Base-by-base conservation (phyloP, 2,329 filamentous ascomycete species). In the Colletotrichum sp. region DNA sequence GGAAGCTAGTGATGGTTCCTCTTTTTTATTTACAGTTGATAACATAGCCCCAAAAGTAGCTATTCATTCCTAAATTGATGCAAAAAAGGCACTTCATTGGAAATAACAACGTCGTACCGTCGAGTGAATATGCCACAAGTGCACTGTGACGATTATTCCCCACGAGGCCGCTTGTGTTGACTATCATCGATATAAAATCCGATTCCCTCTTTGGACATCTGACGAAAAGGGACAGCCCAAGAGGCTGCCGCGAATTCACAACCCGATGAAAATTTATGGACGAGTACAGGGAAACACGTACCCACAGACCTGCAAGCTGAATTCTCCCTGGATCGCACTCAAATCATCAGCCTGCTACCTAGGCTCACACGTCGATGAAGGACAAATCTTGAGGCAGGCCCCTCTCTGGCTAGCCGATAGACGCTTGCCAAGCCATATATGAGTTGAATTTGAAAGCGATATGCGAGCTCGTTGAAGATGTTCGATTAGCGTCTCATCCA, bases 21-120 rank as follows among this genome's bases (percentile, higher is more conserved):
- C 38, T 73, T 63, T 65, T 65, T 78, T 21, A 15, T 76, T 63
- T 70, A n/a, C 34, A 75, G 60, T 74, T 68, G 32, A 18, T 32
- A 24, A 24, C 13, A 66, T 43, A 67, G 61, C 63, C 63, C 66
- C 60, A 43, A 61, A 67, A 67, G 55, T n/a, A 67, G 61, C 71
- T 52, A 24, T 55, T 30, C 55, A 34, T 65, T 32, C 36, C 57
- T 48, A 68, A 73, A 73, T 60, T 68, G 73, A 76, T 26, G 65
- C 30, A n/a, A 36, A 60, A 52, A 52, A 61, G 10, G 48, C 48
- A 16, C 7, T 38, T 68, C 8, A 15, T 38, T 28, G 57, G 64
- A 28, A 43, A 24, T 12, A 30, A 34, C n/a, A 5, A 60, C 1
- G 10, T 57, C 28, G 6, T 2, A 10, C 7, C 28, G 3, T 30